Conservation (phyloP, 306 rosid genomes). For the Dalbergia cochinchinensis region DNA sequence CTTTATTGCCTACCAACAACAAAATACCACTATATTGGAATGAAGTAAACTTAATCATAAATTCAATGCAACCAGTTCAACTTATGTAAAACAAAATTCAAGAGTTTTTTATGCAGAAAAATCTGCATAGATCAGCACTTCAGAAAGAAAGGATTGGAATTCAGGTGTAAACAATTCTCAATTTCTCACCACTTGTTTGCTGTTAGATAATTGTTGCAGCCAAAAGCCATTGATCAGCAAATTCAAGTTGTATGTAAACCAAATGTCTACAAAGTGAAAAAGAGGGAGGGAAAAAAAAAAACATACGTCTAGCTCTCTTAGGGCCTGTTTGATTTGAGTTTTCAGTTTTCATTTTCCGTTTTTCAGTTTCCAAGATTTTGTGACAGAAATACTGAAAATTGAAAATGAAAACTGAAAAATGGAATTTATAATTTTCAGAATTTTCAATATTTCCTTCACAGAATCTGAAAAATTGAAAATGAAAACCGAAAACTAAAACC, state of each 20-base stretch:
- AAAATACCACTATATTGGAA: not conserved
- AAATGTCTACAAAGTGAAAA: constrained; percentile 11
- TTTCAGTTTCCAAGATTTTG: too few species aligned
- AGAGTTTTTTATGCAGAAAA: not conserved
- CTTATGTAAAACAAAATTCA: too few species aligned
- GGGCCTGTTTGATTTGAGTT: too few species aligned
- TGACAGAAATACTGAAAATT: too few species aligned
- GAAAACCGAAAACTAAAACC: too few species aligned
- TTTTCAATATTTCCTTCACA: too few species aligned
- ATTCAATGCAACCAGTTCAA: not conserved
- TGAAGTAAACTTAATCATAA: constrained; percentile 23
- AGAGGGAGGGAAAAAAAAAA: not conserved
- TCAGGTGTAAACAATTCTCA: constrained; percentile 7
- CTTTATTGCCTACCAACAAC: too few species aligned
- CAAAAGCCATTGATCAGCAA: constrained; percentile 29
- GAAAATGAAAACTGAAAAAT: too few species aligned
- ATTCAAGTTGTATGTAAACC: not conserved
- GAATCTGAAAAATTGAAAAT: too few species aligned
- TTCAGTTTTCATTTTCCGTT: too few species aligned
- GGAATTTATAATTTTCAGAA: too few species aligned
- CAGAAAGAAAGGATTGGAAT: not conserved
- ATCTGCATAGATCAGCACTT: constrained; percentile 1
- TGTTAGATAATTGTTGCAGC: constrained; percentile 28
- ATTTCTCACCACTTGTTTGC: constrained; percentile 35
- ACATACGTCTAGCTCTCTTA: not conserved